Base-by-base conservation (phyloP, 495 filamentous ascomycete genomes). In the Tuber borchii region DNA sequence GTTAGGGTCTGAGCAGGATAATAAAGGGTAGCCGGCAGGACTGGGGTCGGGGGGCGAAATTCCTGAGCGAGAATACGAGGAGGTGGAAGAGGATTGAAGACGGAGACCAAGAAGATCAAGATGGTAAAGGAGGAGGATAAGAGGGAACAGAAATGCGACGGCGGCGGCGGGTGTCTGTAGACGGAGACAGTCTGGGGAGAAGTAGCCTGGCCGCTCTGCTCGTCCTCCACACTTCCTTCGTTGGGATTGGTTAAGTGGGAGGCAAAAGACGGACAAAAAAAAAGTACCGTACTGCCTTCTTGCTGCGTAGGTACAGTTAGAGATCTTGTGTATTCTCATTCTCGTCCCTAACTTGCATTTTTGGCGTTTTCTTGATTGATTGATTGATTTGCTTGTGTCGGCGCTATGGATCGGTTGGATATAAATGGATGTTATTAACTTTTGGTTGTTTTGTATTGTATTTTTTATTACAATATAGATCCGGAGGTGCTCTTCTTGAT, bases 1-100 rank as follows among this genome's bases (percentile, higher is more conserved):
- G 73, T 71, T 34, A 61, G 51, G 56, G 14, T 34, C 56, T 14
- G 14, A 71, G 72, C 71, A 71, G 70, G 72, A 71, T 79, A 61
- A 75, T 79, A 77, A 79, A 65, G 26, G 77, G 78, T 79, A 75
- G 74, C 79, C 48, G 43, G 76, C 61, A 68, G 44, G 73, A 40
- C 77, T 26, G 70, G 76, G 69, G 74, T 75, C 61, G 74, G 74
- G 70, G 69, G 69, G 51, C 46, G 74, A 79, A 72, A 79, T 79
- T 71, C 76, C 77, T 76, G 73, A 73, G 61, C 20, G 37, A 65
- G 72, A 68, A 70, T 44, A 71, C 71, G 48, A 43, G n/a, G n/a
- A n/a, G 74, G 61, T 65, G 56, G 56, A 75, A 65, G 73, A 72
- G 78, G 74, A 73, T 79, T 77, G 69, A 42, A 51, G 72, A 14